phyloP scores from a whole-genome alignment of 495 filamentous ascomycete species.

The Saxophila tyrrhenica region DNA sequence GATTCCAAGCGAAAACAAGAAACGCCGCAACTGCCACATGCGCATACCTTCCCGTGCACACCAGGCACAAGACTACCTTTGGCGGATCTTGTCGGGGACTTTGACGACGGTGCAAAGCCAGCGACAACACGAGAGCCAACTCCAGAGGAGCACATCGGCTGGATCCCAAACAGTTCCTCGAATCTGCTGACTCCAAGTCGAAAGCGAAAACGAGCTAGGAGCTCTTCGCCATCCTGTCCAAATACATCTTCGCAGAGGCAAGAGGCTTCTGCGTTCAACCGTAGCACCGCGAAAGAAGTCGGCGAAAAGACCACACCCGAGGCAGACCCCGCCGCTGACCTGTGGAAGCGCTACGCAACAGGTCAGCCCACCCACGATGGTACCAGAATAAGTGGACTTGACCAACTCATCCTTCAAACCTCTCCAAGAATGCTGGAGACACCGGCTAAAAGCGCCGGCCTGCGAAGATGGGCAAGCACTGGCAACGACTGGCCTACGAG shows the following conservation, averaged over 20 bases:
- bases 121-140: conserved; percentile 1
- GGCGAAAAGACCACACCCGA: conserved; percentile 56
- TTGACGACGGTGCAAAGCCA: conserved; percentile 44
- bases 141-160: conserved; percentile 57
- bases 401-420: conserved; percentile 27
- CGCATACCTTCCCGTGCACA: conserved; percentile 44
- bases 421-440: conserved; percentile 27
- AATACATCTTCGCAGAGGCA: conserved; percentile 56
- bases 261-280: conserved; percentile 33
- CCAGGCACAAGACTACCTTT: conserved; percentile 65
- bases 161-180: conserved; percentile 45
- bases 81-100: conserved; percentile 65
- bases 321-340: conserved; percentile 67
- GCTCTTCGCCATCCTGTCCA: conserved; percentile 51
- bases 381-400: conserved; percentile 20
- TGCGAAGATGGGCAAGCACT: conserved; percentile 46
- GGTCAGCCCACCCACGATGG: conserved; percentile 17
- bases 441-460: conserved; percentile 24
- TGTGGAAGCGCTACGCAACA: conserved; percentile 68
- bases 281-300: conserved; percentile 39
- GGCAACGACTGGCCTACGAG: conserved; percentile 50
- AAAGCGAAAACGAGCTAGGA: conserved; percentile 60
- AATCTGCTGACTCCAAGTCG: conserved; percentile 40
- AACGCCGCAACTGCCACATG: conserved; percentile 30
- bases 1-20: conserved; percentile 17